Base-by-base conservation (phyloP, 352 stramenopile genomes). In the Globisporangium polare region DNA sequence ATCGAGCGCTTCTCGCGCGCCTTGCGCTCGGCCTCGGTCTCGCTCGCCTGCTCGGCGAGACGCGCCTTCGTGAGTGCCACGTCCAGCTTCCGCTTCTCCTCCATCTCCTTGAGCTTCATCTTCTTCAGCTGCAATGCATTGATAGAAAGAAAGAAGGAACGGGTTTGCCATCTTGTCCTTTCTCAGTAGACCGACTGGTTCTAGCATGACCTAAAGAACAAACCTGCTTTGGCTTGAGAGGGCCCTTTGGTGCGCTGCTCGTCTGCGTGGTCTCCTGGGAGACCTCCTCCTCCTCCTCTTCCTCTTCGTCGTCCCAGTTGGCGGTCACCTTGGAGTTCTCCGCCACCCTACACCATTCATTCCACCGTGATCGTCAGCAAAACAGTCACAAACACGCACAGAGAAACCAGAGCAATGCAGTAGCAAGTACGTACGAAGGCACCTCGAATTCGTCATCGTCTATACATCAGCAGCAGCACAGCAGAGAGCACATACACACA, bases 361-460 rank as follows among this genome's bases (percentile, higher is more conserved):
- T 49, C n/a, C 13, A n/a, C n/a, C 15, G 15, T 42, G 37, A 42
- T 17, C 37, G 37, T 42, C 22, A 57, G 5, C 26, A 55, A 10
- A 58, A 55, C 13, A 63, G 56, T 9, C 6, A 10, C 18, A 62
- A 35, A 4, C 4, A 26, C 5, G 41, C 5, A 62, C 18, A 46
- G 41, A 41, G n/a, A 9, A 49, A 54, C 43, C n/a, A 50, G n/a
- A 50, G 43, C 8, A 26, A 53, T 53, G 24, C 17, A 35, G 17
- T 22, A n/a, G 27, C 31, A 26, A 3, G 33, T 3, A 24, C 60
- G 31, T 60, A 66, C 53, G 60, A 61, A 46, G 70, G 83, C 73
- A 93, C 81, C 75, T 93, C 83, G 63, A 90, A 93, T 65, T 93
- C 83, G 53, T 93, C 83, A 62, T 93, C 83, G 65, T 93, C 83